These are phyloP conservation scores for Boletus sensibilis DNA, from an alignment of 768 basidiomycete genomes.

Conservation along the genomic window DNA sequence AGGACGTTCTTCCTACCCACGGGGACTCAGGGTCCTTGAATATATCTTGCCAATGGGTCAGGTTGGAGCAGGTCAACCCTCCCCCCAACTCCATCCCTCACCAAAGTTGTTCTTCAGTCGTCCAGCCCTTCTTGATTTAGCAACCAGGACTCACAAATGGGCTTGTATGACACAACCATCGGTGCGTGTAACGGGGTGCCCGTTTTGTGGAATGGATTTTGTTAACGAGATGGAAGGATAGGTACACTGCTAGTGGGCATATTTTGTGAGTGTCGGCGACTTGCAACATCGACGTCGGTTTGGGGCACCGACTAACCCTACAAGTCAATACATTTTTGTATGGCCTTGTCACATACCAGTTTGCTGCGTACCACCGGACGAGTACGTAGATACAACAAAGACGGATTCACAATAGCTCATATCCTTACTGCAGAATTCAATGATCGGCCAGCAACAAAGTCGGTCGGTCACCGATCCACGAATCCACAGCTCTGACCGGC, in stretches of 20 bases:
- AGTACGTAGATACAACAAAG: neutral
- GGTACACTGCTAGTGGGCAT: neutral
- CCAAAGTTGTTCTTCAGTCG: neutral
- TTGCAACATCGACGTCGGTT: neutral
- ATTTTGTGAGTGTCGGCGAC: neutral
- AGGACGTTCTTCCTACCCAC: neutral
- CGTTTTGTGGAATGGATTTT: neutral
- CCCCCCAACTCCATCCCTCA: neutral
- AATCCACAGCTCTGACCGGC: neutral
- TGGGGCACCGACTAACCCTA: neutral
- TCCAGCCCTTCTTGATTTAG: neutral
- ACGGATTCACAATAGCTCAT: neutral
- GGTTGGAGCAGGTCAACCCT: no score
- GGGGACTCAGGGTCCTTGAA: neutral
- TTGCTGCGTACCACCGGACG: constrained; percentile 37
- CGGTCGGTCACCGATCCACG: neutral
- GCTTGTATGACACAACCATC: neutral
- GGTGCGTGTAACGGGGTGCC: neutral
- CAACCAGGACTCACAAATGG: neutral
- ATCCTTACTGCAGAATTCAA: constrained; percentile 8
- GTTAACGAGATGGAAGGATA: neutral
- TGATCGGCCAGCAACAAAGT: constrained; percentile 12
- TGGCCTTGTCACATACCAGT: constrained; percentile 45
- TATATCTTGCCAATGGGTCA: neutral
- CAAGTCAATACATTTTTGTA: constrained; percentile 33